Conservation (phyloP, 2,329 filamentous ascomycete genomes). For the Chaetoscypha palmicola region DNA sequence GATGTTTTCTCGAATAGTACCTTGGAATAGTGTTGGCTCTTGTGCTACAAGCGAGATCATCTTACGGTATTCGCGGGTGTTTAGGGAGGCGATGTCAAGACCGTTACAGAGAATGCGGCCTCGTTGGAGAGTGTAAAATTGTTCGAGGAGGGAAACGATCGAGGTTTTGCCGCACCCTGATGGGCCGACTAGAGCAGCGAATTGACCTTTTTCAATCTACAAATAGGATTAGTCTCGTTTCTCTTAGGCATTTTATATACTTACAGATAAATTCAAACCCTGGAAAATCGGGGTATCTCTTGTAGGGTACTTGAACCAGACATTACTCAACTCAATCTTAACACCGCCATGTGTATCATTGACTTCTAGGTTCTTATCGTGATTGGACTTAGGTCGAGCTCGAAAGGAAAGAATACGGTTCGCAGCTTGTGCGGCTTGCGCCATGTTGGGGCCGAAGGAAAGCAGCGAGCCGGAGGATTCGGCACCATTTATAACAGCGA, state of each 20-base stretch:
- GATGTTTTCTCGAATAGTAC: slow-evolving; percentile 63
- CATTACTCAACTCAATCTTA: slow-evolving; percentile 48
- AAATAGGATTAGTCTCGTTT: no score
- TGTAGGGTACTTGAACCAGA: slow-evolving; percentile 55
- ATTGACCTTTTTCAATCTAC: slow-evolving; percentile 57
- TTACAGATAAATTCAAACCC: slow-evolving; percentile 49
- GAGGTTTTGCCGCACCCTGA: slow-evolving; percentile 67
- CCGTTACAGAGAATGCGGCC: slow-evolving; percentile 61
- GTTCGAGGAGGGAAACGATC: slow-evolving; percentile 54
- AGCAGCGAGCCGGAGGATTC: slow-evolving; percentile 48
- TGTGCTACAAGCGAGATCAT: slow-evolving; percentile 66
- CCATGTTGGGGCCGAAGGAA: slow-evolving; percentile 46
- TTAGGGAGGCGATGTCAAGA: slow-evolving; percentile 49
- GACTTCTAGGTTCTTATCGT: slow-evolving; percentile 13
- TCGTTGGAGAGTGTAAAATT: slow-evolving; percentile 61
- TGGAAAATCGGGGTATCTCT: slow-evolving; percentile 51
- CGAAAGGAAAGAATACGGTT: slow-evolving; percentile 48
- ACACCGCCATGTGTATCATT: slow-evolving; percentile 37
- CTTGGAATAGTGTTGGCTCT: slow-evolving; percentile 59
- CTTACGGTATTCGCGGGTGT: slow-evolving; percentile 55
- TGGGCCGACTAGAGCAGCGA: slow-evolving; percentile 61
- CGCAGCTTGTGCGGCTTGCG: slow-evolving; percentile 50
- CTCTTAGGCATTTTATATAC: neutral
- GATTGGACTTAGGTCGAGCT: slow-evolving; percentile 2
- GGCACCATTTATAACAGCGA: slow-evolving; percentile 44